Conservation (phyloP, 805 yeast species). For the Suhomyces tanzawaensis region DNA sequence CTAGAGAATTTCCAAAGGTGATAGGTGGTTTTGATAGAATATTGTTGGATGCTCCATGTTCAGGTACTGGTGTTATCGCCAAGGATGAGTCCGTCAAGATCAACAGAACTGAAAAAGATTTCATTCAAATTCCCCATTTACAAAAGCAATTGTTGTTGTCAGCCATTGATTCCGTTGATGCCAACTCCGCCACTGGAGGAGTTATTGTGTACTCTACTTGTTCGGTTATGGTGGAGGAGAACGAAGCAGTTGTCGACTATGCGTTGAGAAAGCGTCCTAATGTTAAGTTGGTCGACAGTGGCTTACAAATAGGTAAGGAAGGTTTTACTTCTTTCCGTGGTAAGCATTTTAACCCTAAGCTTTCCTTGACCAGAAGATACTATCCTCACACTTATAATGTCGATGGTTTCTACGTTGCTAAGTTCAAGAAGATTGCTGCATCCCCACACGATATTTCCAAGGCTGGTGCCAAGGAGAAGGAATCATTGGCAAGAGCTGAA, state of each 20-base stretch:
- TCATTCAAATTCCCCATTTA: conserved; percentile 92
- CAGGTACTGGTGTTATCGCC: conserved; percentile 99
- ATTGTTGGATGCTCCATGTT: conserved; percentile 96
- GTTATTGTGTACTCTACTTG: conserved; percentile 95
- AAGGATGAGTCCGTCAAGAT: conserved; percentile 94
- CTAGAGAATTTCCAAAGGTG: conserved; percentile 96
- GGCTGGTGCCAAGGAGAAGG: conserved; percentile 88
- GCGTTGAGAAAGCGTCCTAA: conserved; percentile 95
- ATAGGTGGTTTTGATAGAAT: conserved; percentile 98
- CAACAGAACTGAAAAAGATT: conserved; percentile 92
- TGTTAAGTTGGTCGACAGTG: conserved; percentile 90
- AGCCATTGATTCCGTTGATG: conserved; percentile 97
- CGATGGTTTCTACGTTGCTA: conserved; percentile 97
- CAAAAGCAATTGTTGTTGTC: conserved; percentile 91
- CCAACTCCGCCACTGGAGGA: conserved; percentile 89
- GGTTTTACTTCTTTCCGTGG: conserved; percentile 95
- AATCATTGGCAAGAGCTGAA: conserved; percentile 74
- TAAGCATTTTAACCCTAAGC: conserved; percentile 75
- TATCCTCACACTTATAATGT: conserved; percentile 98
- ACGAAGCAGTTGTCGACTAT: conserved; percentile 97
- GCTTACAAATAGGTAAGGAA: conserved; percentile 89
- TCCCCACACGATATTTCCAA: conserved; percentile 81
- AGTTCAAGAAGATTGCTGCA: conserved; percentile 86
- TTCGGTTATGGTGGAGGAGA: conserved; percentile 97
- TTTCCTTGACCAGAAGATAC: conserved; percentile 86